Evolutionary conservation across 805 yeast genomes (phyloP), one percentile per base, ranked within the genome.

Genomic region (Sporopachydermia lactativora): DNA sequence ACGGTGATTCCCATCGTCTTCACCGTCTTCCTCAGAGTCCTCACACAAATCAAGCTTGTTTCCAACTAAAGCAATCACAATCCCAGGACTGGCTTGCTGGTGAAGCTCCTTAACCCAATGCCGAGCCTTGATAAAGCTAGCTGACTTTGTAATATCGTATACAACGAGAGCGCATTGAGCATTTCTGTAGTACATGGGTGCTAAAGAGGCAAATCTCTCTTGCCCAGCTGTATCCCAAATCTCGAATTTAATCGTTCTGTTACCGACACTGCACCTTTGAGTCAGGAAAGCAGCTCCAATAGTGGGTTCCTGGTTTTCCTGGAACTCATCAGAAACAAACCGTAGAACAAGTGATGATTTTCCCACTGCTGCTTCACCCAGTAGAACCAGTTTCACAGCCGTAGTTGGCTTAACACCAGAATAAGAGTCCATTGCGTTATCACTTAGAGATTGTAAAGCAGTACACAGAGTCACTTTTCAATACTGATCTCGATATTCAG

Each of bases 331-430:
- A 47, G 86, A 77, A 36, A 89, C 97, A 60, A 89, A 89, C 49
- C 97, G 71, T 49, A 89, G 68, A 28, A 89, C 97, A 19, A 89
- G 69, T 4, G 95, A 84, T 3, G 95, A 84, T 57, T 89, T 89
- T 41, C 98, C 98, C 14, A 89, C 98, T 0, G 98, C 98, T 1
- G 96, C 96, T 57, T 89, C 98, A 18, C 98, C 98, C 37, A 89
- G 65, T 35, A 89, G 73, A 5, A 89, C 98, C 43, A 89, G 70
- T 60, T 89, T 89, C 42, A 89, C 94, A 13, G 88, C 73, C 18
- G 81, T 78, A 39, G 80, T 60, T 49, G 77, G 67, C 50, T 65
- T 66, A 3, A 49, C 45, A 15, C 47, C 52, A 37, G 51, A 18
- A 34, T 36, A 17, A 8, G 39, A 36, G 19, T 36, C 39, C 39